A percentile compares a stretch with the other conserved stretches of the same genome.
These are phyloP conservation scores for Centella asiatica DNA, from an alignment of 129 eudicot species.

Conservation along the genomic window DNA sequence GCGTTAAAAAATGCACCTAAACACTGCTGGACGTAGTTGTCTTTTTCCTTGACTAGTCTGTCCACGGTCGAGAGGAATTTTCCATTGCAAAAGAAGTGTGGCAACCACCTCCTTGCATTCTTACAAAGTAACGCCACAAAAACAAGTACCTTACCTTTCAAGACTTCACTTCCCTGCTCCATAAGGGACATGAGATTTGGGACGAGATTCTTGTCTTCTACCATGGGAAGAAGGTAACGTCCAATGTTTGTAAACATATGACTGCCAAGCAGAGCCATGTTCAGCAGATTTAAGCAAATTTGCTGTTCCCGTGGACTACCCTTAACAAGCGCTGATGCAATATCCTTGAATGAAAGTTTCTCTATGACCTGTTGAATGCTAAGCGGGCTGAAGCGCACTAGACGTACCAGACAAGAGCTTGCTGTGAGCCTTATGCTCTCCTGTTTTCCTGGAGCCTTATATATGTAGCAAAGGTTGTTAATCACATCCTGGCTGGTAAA, in stretches of 20 bases:
- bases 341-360: constrained; percentile 76
- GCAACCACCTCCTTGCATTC: constrained; percentile 66
- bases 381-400: constrained; percentile 71
- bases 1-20: constrained; percentile 52
- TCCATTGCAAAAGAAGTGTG: constrained; percentile 63
- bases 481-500: constrained; percentile 77
- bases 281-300: constrained; percentile 75
- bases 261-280: constrained; percentile 76
- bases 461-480: constrained; percentile 76
- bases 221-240: constrained; percentile 56
- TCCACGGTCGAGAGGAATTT: constrained; percentile 69
- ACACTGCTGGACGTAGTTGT: constrained; percentile 65
- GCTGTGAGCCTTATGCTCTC: constrained; percentile 81
- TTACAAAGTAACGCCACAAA: constrained; percentile 85
- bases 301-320: constrained; percentile 89
- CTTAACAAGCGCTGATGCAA: constrained; percentile 53
- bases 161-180: constrained; percentile 81
- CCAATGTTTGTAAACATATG: constrained; percentile 61
- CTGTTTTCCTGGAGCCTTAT: constrained; percentile 78
- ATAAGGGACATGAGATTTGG: constrained; percentile 58
- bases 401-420: constrained; percentile 85
- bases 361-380: constrained; percentile 70
- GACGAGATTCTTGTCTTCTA: constrained; percentile 84
- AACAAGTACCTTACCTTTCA: constrained; percentile 83
- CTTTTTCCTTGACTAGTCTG: constrained; percentile 75